Conservation (phyloP, 208 protist genomes). For the Spironucleus salmonicida region DNA sequence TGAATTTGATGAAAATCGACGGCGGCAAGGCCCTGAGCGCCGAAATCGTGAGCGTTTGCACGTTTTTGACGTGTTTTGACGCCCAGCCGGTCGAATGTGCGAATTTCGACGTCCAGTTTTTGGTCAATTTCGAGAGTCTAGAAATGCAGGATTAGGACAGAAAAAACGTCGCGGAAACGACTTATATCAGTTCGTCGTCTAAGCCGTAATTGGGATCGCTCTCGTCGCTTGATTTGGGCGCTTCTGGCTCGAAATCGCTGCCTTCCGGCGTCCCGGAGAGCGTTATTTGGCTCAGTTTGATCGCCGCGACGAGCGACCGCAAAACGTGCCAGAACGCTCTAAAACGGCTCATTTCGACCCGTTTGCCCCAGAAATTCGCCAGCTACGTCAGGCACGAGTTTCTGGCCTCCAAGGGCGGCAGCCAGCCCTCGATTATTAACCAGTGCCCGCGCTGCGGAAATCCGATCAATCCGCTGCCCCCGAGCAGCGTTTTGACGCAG, state of each 20-base stretch:
- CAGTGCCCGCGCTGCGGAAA: not conserved
- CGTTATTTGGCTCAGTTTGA: not conserved
- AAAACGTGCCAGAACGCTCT: too few relatives aligned
- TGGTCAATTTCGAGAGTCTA: not conserved
- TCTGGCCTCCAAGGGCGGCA: not conserved
- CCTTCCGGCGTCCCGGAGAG: not conserved
- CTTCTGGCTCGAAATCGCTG: not conserved
- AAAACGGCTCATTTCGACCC: not conserved
- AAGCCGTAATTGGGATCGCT: constrained; percentile 11
- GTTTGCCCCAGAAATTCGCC: not conserved
- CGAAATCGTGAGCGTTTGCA: not conserved
- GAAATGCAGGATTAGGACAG: too few relatives aligned
- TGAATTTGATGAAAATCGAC: not conserved
- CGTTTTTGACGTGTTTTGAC: not conserved
- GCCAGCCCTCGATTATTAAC: not conserved
- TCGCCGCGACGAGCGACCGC: not conserved
- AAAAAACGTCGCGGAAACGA: too few relatives aligned
- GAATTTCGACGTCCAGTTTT: not conserved
- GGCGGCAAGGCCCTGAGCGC: not conserved
- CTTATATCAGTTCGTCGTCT: not conserved
- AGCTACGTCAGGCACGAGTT: not conserved
- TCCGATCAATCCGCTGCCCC: not conserved
- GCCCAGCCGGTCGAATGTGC: not conserved
- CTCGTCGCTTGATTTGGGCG: not conserved
- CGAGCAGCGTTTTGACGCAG: not conserved